Evolutionary conservation across 2,329 filamentous ascomycete species (phyloP).

Genomic region (Talaromyces sp.): DNA sequence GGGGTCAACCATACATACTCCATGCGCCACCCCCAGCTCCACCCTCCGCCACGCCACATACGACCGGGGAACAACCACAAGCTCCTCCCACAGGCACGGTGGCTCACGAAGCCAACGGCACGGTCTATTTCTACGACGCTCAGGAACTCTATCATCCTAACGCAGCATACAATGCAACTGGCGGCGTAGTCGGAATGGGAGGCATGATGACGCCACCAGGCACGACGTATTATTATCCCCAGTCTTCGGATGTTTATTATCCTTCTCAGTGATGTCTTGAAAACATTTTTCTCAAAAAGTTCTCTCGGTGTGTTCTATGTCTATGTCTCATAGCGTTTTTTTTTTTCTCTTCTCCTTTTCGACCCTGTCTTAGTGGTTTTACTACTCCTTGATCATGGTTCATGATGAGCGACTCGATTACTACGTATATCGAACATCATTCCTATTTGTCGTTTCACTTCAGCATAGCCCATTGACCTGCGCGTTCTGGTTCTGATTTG

Average conservation of each 20-base stretch:
- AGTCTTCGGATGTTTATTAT: slow-evolving; percentile 61
- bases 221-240: slow-evolving; percentile 49
- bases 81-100: slow-evolving; percentile 49
- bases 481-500: not conserved
- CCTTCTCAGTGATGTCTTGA: slow-evolving; percentile 8
- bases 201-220: slow-evolving; percentile 69
- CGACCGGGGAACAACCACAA: slow-evolving; percentile 27
- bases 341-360: slow-evolving; percentile 7
- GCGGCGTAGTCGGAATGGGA: slow-evolving; percentile 63
- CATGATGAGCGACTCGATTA: not conserved
- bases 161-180: slow-evolving; percentile 47
- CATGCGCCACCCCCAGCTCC: slow-evolving; percentile 6
- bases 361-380: not conserved
- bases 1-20: slow-evolving; percentile 10
- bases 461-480: not conserved
- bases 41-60: not conserved
- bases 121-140: slow-evolving; percentile 95
- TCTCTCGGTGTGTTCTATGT: slow-evolving; percentile 12
- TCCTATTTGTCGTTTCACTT: not conserved
- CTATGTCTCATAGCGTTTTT: slow-evolving; percentile 14
- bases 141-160: slow-evolving; percentile 59
- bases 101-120: slow-evolving; percentile 88
- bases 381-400: not conserved
- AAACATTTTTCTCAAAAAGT: slow-evolving; percentile 10
- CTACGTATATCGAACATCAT: not conserved